Conservation (phyloP, 2,329 filamentous ascomycete genomes). For the Dendrostoma leiphaemia region DNA sequence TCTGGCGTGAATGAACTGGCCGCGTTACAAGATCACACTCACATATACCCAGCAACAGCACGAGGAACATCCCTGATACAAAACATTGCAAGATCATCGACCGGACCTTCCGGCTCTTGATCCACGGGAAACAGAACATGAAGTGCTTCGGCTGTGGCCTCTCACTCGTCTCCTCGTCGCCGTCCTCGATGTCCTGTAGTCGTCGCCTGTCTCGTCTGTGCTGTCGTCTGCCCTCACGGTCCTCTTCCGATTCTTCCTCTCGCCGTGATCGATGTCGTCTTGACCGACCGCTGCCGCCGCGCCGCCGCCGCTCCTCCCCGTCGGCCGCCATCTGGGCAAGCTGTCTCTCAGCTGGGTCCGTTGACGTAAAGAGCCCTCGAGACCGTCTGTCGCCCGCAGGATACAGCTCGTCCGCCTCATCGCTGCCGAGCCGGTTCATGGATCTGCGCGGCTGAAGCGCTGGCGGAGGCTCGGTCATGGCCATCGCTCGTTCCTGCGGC, state of each 20-base stretch:
- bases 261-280: slow-evolving; percentile 7
- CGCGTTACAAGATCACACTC: slow-evolving; percentile 45
- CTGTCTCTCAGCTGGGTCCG: slow-evolving; percentile 48
- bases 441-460: not conserved
- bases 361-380: slow-evolving; percentile 32
- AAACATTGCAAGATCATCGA: slow-evolving; percentile 58
- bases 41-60: slow-evolving; percentile 64
- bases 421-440: slow-evolving; percentile 6
- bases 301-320: slow-evolving; percentile 33
- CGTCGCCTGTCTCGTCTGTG: slow-evolving; percentile 5
- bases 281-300: slow-evolving; percentile 5
- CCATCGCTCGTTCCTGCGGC: not conserved
- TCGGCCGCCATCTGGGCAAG: slow-evolving; percentile 43
- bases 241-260: slow-evolving; percentile 20
- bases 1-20: too few relatives aligned
- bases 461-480: slow-evolving; percentile 6
- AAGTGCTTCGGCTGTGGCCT: slow-evolving; percentile 39
- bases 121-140: slow-evolving; percentile 53
- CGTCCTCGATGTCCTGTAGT: slow-evolving; percentile 16
- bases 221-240: slow-evolving; percentile 5
- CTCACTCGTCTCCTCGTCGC: slow-evolving; percentile 21
- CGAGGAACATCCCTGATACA: slow-evolving; percentile 63
- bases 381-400: not conserved
- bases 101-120: slow-evolving; percentile 53
- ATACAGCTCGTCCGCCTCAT: slow-evolving; percentile 17